Evolutionary conservation across 1,139 yeast genomes (phyloP).

Genomic region (Candida sp.): DNA sequence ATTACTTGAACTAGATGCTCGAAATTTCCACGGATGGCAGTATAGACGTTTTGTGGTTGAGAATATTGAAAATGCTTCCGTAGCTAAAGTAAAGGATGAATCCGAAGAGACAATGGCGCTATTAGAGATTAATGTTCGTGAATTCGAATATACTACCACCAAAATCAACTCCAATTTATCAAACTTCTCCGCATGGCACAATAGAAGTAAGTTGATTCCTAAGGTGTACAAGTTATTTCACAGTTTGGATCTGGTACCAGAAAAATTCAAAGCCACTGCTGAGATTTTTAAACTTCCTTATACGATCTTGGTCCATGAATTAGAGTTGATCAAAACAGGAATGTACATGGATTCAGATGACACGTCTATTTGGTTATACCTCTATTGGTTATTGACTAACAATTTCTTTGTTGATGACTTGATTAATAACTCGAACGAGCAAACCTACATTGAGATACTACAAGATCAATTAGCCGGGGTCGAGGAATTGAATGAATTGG

Average conservation of each 20-base stretch:
- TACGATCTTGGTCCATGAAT: slow-evolving; percentile 51
- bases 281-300: slow-evolving; percentile 21
- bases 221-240: slow-evolving; percentile 31
- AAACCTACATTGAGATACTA: slow-evolving; percentile 26
- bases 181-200: slow-evolving; percentile 96
- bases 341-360: slow-evolving; percentile 93
- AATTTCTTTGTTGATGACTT: slow-evolving; percentile 38
- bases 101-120: slow-evolving; percentile 11
- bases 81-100: slow-evolving; percentile 8
- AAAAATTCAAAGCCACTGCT: slow-evolving; percentile 12
- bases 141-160: slow-evolving; percentile 73
- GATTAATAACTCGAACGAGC: slow-evolving; percentile 15
- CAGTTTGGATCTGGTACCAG: slow-evolving; percentile 13
- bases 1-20: slow-evolving; percentile 65
- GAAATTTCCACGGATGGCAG: slow-evolving; percentile 97
- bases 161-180: slow-evolving; percentile 83
- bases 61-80: slow-evolving; percentile 36
- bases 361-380: slow-evolving; percentile 88
- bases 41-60: slow-evolving; percentile 74
- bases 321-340: slow-evolving; percentile 74
- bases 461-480: slow-evolving; percentile 36
- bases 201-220: slow-evolving; percentile 70
- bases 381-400: slow-evolving; percentile 74
- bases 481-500: slow-evolving; percentile 55
- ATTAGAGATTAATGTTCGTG: slow-evolving; percentile 37